Evolutionary conservation across 2,329 filamentous ascomycete species (phyloP), one percentile per base, ranked within the genome.

Genomic region (Beauveria varroae): DNA sequence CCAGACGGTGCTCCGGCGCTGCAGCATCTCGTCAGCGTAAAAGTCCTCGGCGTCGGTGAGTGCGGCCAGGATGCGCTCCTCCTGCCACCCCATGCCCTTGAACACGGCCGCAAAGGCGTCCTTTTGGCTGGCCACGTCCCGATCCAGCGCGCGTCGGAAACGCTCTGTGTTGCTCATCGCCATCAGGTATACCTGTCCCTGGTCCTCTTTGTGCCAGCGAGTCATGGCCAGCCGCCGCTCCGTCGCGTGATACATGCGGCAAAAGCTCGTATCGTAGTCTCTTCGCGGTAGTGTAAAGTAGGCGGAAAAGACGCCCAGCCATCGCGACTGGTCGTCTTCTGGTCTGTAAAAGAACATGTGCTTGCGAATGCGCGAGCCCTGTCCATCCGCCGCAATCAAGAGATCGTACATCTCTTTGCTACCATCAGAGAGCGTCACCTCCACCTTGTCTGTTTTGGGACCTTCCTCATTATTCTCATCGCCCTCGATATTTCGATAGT

Each of bases 321-420:
- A 58, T 12, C 60, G 46, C 3, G 46, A 52, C 3, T 57, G 46
- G 30, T 62, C 60, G 9, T 52, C 41, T 26, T 53, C 60, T 9
- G 60, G 60, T 3, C 37, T 24, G 37, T 52, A 61, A 34, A 61
- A 57, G 40, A 62, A 54, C 60, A 62, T 62, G 44, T 57, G 54
- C 16, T 61, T 63, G 24, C 67, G 58, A 26, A 64, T 64, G 2
- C 64, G 62, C 1, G 67, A 68, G 12, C 59, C 55, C 37, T 67
- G 77, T 0, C 83, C 83, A 65, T 86, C 83, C 2, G 82, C 81
- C 8, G 78, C 81, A 52, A 85, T 74, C 0, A 86, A 69, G 0
- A 86, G 64, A 66, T 85, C 82, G 62, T 75, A 85, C 1, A 65
- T 68, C 8, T 72, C 71, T 1, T 63, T 69, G 3, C 68, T 65